phyloP scores from a whole-genome alignment of 306 rosid genomes.

The Corylus americana region DNA sequence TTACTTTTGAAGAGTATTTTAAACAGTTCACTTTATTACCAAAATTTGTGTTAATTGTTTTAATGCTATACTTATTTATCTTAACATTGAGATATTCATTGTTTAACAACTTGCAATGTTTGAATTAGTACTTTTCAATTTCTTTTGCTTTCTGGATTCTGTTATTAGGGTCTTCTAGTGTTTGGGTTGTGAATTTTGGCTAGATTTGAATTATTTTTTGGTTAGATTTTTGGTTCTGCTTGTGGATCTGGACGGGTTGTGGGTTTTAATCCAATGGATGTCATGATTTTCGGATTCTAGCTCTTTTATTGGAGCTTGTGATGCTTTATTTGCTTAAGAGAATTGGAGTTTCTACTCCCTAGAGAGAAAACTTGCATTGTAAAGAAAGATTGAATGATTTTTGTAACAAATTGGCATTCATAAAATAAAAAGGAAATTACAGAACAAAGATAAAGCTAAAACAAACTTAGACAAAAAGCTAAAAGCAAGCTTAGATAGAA shows the following conservation, averaged over 20 bases:
- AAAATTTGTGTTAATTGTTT: no score
- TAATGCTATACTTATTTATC: no score
- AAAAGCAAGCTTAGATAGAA: no score
- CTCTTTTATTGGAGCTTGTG: slow-evolving; percentile 27
- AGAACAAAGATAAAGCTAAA: no score
- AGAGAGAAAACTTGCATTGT: slow-evolving; percentile 1
- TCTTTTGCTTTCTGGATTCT: slow-evolving; percentile 23
- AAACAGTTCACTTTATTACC: no score
- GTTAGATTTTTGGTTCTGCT: slow-evolving; percentile 1
- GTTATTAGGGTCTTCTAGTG: slow-evolving; percentile 2
- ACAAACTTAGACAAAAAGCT: no score
- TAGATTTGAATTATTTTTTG: background rate
- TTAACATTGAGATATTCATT: no score
- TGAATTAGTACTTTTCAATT: no score
- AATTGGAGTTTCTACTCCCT: background rate
- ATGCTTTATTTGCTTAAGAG: slow-evolving; percentile 1
- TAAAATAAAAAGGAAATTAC: no score
- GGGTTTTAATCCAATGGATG: slow-evolving; percentile 19
- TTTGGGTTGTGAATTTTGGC: slow-evolving; percentile 17
- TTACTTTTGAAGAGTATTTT: no score
- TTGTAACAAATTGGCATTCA: no score
- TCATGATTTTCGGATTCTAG: slow-evolving; percentile 25
- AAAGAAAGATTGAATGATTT: background rate
- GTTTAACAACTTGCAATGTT: no score
- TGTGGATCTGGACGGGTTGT: background rate